Evolutionary conservation across 306 rosid species (phyloP).

Genomic region (Trifolium pratense): DNA sequence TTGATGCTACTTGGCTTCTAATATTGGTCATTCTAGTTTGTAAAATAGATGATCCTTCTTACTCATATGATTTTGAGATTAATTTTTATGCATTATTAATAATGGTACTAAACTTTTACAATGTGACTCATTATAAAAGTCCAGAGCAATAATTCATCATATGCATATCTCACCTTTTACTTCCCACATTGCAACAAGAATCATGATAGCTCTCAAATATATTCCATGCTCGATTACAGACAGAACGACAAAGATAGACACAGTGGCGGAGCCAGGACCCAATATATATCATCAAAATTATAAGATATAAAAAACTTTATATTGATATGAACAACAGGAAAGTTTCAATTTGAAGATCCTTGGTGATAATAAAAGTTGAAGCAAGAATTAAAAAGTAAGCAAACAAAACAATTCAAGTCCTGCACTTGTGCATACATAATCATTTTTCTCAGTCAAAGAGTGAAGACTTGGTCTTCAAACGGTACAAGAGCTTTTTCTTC

Average conservation of each 20-base stretch:
- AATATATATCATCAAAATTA: conserved; percentile 23
- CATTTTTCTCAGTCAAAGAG: conserved; percentile 42
- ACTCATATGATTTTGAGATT: too few species aligned
- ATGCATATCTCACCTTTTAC: too few species aligned
- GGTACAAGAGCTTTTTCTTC: conserved; percentile 86
- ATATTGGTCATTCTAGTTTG: neutral
- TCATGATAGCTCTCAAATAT: too few species aligned
- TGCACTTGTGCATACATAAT: neutral
- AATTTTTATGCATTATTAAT: too few species aligned
- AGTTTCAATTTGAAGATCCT: conserved; percentile 28
- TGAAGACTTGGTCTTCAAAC: conserved; percentile 66
- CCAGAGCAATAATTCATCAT: too few species aligned
- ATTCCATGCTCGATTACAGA: too few species aligned
- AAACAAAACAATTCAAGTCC: neutral
- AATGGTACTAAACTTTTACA: too few species aligned
- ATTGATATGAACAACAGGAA: conserved; percentile 43
- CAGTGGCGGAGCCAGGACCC: too few species aligned
- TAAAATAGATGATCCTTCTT: too few species aligned
- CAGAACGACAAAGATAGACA: too few species aligned
- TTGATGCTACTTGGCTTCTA: neutral
- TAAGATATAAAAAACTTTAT: neutral
- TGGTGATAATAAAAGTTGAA: neutral
- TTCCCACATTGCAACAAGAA: too few species aligned
- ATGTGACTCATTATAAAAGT: too few species aligned
- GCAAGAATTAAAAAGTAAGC: neutral